Base-by-base conservation (phyloP, 495 filamentous ascomycete species). In the Lasiosphaeris hirsuta region DNA sequence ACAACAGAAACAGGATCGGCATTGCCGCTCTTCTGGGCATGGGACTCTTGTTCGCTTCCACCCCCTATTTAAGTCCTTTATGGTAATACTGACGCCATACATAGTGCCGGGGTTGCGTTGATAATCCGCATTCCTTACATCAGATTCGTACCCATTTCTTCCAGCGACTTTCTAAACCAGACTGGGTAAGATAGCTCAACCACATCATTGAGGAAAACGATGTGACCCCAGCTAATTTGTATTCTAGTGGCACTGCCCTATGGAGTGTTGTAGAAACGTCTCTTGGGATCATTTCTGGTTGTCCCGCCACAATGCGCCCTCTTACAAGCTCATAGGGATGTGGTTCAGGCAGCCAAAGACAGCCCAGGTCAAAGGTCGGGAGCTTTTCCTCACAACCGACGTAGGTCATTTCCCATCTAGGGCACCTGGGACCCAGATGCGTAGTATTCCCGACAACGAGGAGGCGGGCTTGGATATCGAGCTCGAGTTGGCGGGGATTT, bases 211-310 rank as follows among this genome's bases (percentile, higher is more conserved):
- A 30, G 23, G 23, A 30, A 30, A 2, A 30, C 5, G 5, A 2
- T 30, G 23, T 30, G 23, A 30, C 23, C n/a, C n/a, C 23, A 30
- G 23, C 23, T 30, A 30, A 30, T 30, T 5, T 5, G 23, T 30
- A 30, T 11, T 47, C 42, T 13, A 71, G 63, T 15, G 65, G 65
- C 41, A 49, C 74, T 1, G 68, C 66, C 7, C 70, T 76, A 17
- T 75, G 69, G 67, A 67, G 69, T 10, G 63, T 70, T 7, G 51
- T 76, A 43, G 75, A 79, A 59, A 65, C 66, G 5, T 66, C 68
- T 7, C 51, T 79, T 14, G 76, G 72, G 10, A 71, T 78, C 39
- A 70, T 71, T 8, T 73, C 75, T 38, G 72, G 72, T 1, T 71
- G 71, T 51, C 60, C 69, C n/a, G 75, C 73, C 8, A 77, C 75